Base-by-base conservation (phyloP, 768 basidiomycete species). In the Ephemerocybe angulata region DNA sequence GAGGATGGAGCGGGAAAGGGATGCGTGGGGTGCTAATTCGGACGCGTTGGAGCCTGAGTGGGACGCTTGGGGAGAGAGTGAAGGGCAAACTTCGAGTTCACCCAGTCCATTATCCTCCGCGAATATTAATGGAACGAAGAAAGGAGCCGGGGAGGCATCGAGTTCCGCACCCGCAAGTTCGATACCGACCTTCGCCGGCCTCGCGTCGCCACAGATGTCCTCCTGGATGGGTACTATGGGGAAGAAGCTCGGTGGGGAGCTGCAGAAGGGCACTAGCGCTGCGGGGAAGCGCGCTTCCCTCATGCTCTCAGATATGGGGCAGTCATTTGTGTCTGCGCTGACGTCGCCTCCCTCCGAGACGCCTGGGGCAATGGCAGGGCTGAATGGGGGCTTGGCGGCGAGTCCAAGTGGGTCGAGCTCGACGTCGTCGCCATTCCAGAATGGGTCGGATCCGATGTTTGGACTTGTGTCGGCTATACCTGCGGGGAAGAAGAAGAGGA, bases 201-300 rank as follows among this genome's bases (percentile, higher is more conserved):
- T 55, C 41, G 56, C 50, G 42, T 60, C 59, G 30, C 67, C 68
- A 38, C 69, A 67, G 49, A 60, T 67, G 60, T 72, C 44, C 64
- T 65, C 79, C 5, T 84, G 82, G 82, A 74, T 84, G 57, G 84
- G 78, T 30, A 83, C 61, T 46, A 73, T 87, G 50, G 82, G 86
- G 17, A 83, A 79, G 68, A 82, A 79, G 59, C 79, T 83, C 3
- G 50, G 50, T 69, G 82, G 77, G 55, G 83, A 82, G 59, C 60
- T 87, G 25, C 82, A 81, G 63, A 72, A 70, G 17, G 75, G 75
- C 53, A 70, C 78, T 35, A 79, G 79, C 87, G 63, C 59, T 60
- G 76, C 72, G 61, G 85, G 85, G 55, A 87, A 86, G 68, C 83
- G 86, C 21, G 87, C 87, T 0, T 86, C 87, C 0, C 59, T 80